Evolutionary conservation across 805 yeast genomes (phyloP).

Genomic region (Nakazawaea anatomiae): DNA sequence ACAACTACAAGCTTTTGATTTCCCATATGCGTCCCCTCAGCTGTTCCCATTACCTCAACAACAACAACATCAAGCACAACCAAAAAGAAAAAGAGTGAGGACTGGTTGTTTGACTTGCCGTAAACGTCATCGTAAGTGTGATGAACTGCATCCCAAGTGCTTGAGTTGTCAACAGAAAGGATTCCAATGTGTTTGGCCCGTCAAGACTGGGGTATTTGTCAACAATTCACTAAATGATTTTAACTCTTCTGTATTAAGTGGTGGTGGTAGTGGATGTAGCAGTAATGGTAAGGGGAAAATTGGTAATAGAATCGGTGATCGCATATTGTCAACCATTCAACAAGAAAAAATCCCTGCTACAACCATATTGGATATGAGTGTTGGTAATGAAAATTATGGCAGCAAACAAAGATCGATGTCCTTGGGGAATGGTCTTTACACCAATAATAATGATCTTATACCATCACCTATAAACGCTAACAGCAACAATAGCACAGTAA

Average conservation of each 20-base stretch:
- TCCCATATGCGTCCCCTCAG: not conserved
- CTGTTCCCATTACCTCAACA: not conserved
- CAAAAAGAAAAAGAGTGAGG: slow-evolving; percentile 27
- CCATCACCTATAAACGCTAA: not conserved
- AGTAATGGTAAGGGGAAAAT: not conserved
- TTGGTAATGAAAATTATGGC: not conserved
- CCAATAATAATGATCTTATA: not conserved
- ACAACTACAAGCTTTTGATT: not conserved
- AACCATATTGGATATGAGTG: not conserved
- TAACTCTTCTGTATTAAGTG: not conserved
- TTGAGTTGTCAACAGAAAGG: slow-evolving; percentile 33
- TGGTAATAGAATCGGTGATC: slow-evolving; percentile 5
- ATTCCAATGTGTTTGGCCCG: slow-evolving; percentile 32
- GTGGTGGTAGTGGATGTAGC: not conserved
- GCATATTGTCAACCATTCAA: slow-evolving; percentile 4
- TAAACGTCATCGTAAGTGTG: slow-evolving; percentile 49
- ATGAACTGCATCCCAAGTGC: slow-evolving; percentile 50
- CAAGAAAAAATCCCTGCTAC: slow-evolving; percentile 8
- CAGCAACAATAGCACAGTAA: not conserved
- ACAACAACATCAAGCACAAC: not conserved
- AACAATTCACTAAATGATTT: slow-evolving; percentile 23
- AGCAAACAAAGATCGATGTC: slow-evolving; percentile 6
- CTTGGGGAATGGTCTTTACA: not conserved
- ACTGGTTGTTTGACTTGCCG: slow-evolving; percentile 49
- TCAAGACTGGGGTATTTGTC: slow-evolving; percentile 20